These are phyloP conservation scores for Nakazawaea ernobii DNA, from an alignment of 805 yeast species.

Conservation along the genomic window DNA sequence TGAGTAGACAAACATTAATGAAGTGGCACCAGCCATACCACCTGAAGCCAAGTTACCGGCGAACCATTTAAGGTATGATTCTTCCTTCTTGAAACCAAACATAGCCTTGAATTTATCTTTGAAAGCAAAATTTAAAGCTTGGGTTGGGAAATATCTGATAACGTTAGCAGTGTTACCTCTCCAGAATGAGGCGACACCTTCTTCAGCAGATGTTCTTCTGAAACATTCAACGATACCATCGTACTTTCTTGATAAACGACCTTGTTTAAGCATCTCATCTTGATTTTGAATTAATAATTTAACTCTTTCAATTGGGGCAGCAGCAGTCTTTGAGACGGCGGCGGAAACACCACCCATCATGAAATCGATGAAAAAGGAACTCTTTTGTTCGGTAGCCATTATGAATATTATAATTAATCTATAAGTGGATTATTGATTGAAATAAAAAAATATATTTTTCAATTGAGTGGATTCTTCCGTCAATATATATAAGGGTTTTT, in stretches of 20 bases:
- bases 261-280: constrained; percentile 97
- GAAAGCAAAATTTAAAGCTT: constrained; percentile 97
- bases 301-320: constrained; percentile 97
- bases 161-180: constrained; percentile 99
- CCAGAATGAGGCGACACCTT: constrained; percentile 94
- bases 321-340: constrained; percentile 97
- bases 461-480: no score
- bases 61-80: constrained; percentile 89
- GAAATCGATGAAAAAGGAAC: constrained; percentile 60
- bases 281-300: constrained; percentile 95
- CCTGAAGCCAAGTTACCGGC: constrained; percentile 98
- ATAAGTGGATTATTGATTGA: no score
- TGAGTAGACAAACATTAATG: constrained; percentile 89
- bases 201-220: constrained; percentile 89
- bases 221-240: constrained; percentile 91
- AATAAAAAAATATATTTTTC: no score
- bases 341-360: constrained; percentile 99
- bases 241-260: constrained; percentile 83
- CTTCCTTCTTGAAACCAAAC: constrained; percentile 97
- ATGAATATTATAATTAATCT: constrained; percentile 12
- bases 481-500: no score
- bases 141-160: constrained; percentile 99
- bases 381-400: constrained; percentile 31
- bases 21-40: constrained; percentile 98
- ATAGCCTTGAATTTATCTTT: constrained; percentile 93